Conservation (phyloP, 192 early-diverging fungal genomes). For the Coemansia sp. region DNA sequence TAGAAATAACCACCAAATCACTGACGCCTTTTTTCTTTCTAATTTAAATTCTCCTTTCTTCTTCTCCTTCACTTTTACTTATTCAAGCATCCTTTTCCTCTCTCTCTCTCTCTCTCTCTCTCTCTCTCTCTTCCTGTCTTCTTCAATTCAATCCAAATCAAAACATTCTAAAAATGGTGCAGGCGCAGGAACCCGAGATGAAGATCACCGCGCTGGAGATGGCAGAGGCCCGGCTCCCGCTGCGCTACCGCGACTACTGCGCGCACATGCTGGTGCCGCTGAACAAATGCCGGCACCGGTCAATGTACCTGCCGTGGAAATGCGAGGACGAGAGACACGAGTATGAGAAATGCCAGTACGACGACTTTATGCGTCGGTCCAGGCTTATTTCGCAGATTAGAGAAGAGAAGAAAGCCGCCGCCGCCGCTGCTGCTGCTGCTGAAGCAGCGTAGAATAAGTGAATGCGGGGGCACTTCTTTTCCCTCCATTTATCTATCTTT, state of each 20-base stretch:
- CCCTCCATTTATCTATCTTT: not conserved
- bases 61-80: no score
- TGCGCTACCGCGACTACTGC: conserved; percentile 92
- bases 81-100: no score
- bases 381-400: conserved; percentile 52
- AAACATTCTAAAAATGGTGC: conserved; percentile 25
- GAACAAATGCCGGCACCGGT: conserved; percentile 87
- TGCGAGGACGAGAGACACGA: conserved; percentile 85
- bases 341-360: conserved; percentile 96
- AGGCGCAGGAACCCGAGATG: conserved; percentile 65
- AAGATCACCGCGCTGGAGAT: conserved; percentile 86
- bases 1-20: no score
- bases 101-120: no score
- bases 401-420: not conserved
- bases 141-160: not conserved
- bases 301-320: conserved; percentile 89
- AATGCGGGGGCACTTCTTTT: no score
- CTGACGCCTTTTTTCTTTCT: no score
- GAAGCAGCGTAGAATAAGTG: no score
- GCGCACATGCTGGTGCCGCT: conserved; percentile 86
- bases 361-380: conserved; percentile 65
- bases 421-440: not conserved
- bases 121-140: no score
- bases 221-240: conserved; percentile 76
- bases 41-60: no score